Conservation (phyloP, 495 filamentous ascomycete genomes). For the Talaromyces ruber region DNA sequence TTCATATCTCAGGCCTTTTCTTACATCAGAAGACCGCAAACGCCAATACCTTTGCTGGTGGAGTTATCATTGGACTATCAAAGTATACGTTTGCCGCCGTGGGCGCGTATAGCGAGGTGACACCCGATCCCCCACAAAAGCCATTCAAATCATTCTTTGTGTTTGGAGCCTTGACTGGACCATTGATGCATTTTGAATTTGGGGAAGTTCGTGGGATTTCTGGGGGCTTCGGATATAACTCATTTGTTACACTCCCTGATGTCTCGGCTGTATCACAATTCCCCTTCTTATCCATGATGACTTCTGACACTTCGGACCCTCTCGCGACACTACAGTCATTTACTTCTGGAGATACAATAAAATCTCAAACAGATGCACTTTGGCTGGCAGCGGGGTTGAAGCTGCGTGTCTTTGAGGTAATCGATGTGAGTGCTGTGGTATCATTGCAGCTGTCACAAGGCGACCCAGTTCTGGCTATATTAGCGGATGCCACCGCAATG, state of each 20-base stretch:
- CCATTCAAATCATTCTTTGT: conserved; percentile 15
- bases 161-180: conserved; percentile 32
- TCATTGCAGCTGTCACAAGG: conserved; percentile 17
- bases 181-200: conserved; percentile 31
- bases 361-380: conserved; percentile 12
- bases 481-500: conserved; percentile 25
- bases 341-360: conserved; percentile 13
- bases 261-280: conserved; percentile 24
- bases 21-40: conserved; percentile 12
- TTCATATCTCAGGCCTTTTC: conserved; percentile 31
- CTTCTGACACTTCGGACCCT: conserved; percentile 1
- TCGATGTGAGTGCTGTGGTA: conserved; percentile 28
- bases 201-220: conserved; percentile 28
- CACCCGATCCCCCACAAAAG: background rate
- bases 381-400: conserved; percentile 36
- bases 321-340: conserved; percentile 7
- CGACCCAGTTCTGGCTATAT: conserved; percentile 26
- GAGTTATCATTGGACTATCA: conserved; percentile 23
- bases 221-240: conserved; percentile 40
- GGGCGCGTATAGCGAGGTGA: conserved; percentile 24
- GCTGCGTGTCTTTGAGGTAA: conserved; percentile 31
- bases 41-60: conserved; percentile 25
- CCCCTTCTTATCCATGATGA: conserved; percentile 26
- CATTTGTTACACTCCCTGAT: conserved; percentile 18
- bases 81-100: conserved; percentile 29